Evolutionary conservation across 148 eudicot species (phyloP).

Genomic region (Amaranthus palmeri): DNA sequence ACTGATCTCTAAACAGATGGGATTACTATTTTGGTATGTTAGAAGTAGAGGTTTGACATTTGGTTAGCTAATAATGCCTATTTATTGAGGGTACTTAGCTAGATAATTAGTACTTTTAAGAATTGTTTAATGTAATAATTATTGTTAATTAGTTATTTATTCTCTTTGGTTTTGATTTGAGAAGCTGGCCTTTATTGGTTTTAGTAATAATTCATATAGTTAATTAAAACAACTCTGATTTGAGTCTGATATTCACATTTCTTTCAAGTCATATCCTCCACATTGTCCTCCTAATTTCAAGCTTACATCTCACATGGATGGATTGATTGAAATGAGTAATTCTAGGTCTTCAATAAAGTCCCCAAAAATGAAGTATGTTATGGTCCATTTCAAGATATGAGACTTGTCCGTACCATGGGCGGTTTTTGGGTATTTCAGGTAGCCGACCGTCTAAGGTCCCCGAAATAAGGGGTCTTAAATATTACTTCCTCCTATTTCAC

Average conservation of each 20-base stretch:
- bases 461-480: too few species aligned
- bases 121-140: not conserved
- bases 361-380: not conserved
- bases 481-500: too few species aligned
- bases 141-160: not conserved
- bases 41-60: not conserved
- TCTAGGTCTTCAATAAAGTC: constrained; percentile 20
- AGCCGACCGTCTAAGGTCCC: too few species aligned
- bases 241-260: not conserved
- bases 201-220: constrained; percentile 6
- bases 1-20: not conserved
- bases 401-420: too few species aligned
- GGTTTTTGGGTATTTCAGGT: too few species aligned
- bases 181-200: constrained; percentile 28
- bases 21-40: not conserved
- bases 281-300: constrained; percentile 27
- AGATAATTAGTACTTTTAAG: not conserved
- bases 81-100: constrained; percentile 14
- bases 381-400: too few species aligned
- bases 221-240: constrained; percentile 10
- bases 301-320: constrained; percentile 29
- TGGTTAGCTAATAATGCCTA: constrained; percentile 5
- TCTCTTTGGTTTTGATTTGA: constrained; percentile 3
- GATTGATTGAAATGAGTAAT: constrained; percentile 21
- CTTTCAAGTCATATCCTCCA: constrained; percentile 1